These are phyloP conservation scores for Aspergillus ibericus DNA, from an alignment of 2,329 filamentous ascomycete species.

Conservation along the genomic window DNA sequence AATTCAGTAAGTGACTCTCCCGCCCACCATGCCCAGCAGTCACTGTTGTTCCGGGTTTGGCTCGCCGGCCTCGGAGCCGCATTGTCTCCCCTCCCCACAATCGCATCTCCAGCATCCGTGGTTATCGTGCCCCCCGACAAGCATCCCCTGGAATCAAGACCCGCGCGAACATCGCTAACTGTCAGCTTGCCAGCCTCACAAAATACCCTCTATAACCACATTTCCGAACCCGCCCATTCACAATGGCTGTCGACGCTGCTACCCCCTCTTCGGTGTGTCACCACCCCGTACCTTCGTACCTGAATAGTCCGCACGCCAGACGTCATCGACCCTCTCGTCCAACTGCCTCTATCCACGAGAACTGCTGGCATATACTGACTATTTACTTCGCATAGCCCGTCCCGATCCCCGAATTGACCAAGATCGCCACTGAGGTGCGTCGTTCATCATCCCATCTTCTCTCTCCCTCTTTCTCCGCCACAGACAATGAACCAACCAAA, in stretches of 20 bases:
- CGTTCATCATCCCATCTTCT: conserved; percentile 31
- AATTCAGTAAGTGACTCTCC: conserved; percentile 9
- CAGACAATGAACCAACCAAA: background rate
- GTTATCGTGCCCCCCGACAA: conserved; percentile 16
- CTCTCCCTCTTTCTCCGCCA: background rate
- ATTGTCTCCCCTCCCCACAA: conserved; percentile 15
- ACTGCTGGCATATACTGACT: background rate
- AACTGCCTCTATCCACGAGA: background rate
- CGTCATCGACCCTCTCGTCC: conserved; percentile 1
- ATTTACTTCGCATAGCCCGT: conserved; percentile 60
- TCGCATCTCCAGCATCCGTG: conserved; percentile 14
- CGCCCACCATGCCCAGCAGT: background rate
- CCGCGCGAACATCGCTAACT: conserved; percentile 16
- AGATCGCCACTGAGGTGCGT: conserved; percentile 80
- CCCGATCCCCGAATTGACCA: conserved; percentile 72
- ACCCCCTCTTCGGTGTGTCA: conserved; percentile 29
- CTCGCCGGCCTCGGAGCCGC: conserved; percentile 7
- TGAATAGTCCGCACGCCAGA: conserved; percentile 5
- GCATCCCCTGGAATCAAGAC: conserved; percentile 12
- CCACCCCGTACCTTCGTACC: background rate
- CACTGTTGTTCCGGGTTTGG: background rate
- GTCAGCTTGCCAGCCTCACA: background rate
- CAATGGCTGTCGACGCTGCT: conserved; percentile 35
- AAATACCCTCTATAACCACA: background rate
- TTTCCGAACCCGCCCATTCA: conserved; percentile 10